A percentile compares a stretch with the other conserved stretches of the same genome.
Evolutionary conservation across 345 rosid species (phyloP).

Genomic region (Eucalyptus fibrosa): DNA sequence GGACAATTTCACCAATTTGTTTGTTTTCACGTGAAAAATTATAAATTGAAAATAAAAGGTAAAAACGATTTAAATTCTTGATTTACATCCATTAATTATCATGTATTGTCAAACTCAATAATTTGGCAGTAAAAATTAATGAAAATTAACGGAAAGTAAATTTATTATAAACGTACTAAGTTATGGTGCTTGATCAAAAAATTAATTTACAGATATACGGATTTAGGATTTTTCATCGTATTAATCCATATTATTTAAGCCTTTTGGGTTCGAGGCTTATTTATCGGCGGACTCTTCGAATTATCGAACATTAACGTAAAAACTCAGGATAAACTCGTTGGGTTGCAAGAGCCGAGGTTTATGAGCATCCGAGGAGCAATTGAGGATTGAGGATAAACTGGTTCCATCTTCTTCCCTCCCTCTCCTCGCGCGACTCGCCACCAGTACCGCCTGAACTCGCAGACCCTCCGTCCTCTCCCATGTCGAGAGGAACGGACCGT

Average conservation of each 20-base stretch:
- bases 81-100: too few relatives aligned
- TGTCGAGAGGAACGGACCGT: constrained; percentile 59
- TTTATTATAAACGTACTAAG: fast-evolving
- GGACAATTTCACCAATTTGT: too few relatives aligned
- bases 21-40: too few relatives aligned
- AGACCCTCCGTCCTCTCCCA: background rate
- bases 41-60: too few relatives aligned
- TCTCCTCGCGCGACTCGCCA: background rate
- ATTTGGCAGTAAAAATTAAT: fast-evolving
- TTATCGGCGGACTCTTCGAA: too few relatives aligned
- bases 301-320: background rate
- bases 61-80: too few relatives aligned
- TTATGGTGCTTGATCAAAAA: fast-evolving
- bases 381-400: background rate
- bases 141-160: fast-evolving
- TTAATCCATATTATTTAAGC: fast-evolving
- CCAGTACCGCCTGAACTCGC: background rate
- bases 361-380: background rate
- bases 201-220: fast-evolving
- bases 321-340: background rate
- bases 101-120: fast-evolving
- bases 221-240: fast-evolving
- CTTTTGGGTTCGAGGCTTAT: too few relatives aligned
- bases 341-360: background rate
- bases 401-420: background rate